Evolutionary conservation across 257 asterid genomes (phyloP).

Genomic region (Galeopsis tetrahit): DNA sequence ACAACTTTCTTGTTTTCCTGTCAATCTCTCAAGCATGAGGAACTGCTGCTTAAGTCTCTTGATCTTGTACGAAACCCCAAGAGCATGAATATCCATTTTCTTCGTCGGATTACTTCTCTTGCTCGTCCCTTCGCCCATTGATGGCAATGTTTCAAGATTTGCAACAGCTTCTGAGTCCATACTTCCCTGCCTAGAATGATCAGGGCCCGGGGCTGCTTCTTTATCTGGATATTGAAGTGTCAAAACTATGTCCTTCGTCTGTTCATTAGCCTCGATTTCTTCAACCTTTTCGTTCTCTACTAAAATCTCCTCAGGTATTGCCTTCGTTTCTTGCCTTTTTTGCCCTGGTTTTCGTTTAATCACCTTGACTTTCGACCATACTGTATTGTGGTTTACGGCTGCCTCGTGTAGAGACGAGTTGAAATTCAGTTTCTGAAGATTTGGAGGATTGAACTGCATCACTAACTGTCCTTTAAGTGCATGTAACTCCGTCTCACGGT

Average conservation of each 20-base stretch:
- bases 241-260: constrained; percentile 64
- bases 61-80: constrained; percentile 90
- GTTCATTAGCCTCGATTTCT: constrained; percentile 40
- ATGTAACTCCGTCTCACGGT: constrained; percentile 67
- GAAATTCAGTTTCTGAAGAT: constrained; percentile 56
- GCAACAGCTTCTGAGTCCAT: constrained; percentile 37
- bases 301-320: constrained; percentile 36
- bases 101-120: constrained; percentile 44
- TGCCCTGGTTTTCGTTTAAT: constrained; percentile 58
- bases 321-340: constrained; percentile 53
- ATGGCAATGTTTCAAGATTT: constrained; percentile 46
- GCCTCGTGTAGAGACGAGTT: constrained; percentile 46
- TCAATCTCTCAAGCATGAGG: constrained; percentile 77
- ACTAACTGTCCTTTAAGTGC: constrained; percentile 63
- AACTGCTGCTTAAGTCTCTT: constrained; percentile 92
- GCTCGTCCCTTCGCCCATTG: constrained; percentile 37
- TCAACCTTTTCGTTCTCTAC: constrained; percentile 36
- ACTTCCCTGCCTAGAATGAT: constrained; percentile 45
- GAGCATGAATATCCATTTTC: constrained; percentile 92
- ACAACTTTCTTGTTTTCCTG: constrained; percentile 63
- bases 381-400: constrained; percentile 44
- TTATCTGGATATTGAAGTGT: constrained; percentile 54
- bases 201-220: constrained; percentile 26
- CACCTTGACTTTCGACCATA: constrained; percentile 80
- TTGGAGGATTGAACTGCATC: constrained; percentile 52